Evolutionary conservation across 1,284 basidiomycete species (phyloP).

Genomic region (Blastosporella zonata): DNA sequence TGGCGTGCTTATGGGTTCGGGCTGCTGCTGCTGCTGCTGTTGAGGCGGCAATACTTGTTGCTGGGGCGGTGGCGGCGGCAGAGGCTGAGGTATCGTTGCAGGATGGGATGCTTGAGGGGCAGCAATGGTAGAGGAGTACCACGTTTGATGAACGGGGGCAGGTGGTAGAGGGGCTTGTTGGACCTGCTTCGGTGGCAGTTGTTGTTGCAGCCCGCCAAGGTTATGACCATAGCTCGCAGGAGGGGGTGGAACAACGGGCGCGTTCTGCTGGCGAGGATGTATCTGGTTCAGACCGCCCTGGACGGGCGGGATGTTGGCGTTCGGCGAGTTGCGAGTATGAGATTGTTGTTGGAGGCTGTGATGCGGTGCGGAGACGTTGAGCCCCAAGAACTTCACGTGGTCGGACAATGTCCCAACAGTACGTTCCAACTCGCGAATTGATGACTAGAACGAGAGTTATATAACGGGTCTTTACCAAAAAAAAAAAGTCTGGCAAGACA

Average conservation of each 20-base stretch:
- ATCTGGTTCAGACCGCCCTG: slow-evolving; percentile 32
- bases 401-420: slow-evolving; percentile 69
- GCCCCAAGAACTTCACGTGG: slow-evolving; percentile 72
- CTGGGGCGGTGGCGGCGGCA: slow-evolving; percentile 32
- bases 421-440: slow-evolving; percentile 76
- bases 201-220: slow-evolving; percentile 30
- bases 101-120: slow-evolving; percentile 77
- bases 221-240: slow-evolving; percentile 34
- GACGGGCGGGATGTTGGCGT: slow-evolving; percentile 31
- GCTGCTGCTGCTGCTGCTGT: slow-evolving; percentile 32
- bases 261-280: slow-evolving; percentile 41
- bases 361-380: slow-evolving; percentile 46
- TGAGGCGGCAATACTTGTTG: slow-evolving; percentile 18
- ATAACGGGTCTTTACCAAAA: slow-evolving; percentile 5
- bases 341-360: slow-evolving; percentile 41
- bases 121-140: slow-evolving; percentile 52
- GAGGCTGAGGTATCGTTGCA: slow-evolving; percentile 64
- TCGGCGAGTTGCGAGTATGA: slow-evolving; percentile 45
- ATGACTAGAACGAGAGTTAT: slow-evolving; percentile 39
- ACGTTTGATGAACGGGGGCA: slow-evolving; percentile 45
- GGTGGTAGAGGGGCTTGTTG: slow-evolving; percentile 36
- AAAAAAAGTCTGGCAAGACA: slow-evolving; percentile 28
- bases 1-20: slow-evolving; percentile 53
- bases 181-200: slow-evolving; percentile 32
- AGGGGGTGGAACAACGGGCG: slow-evolving; percentile 39